Evolutionary conservation across 2,329 filamentous ascomycete genomes (phyloP), one percentile per base, ranked within the genome.

Genomic region (Fusarium burgessii): DNA sequence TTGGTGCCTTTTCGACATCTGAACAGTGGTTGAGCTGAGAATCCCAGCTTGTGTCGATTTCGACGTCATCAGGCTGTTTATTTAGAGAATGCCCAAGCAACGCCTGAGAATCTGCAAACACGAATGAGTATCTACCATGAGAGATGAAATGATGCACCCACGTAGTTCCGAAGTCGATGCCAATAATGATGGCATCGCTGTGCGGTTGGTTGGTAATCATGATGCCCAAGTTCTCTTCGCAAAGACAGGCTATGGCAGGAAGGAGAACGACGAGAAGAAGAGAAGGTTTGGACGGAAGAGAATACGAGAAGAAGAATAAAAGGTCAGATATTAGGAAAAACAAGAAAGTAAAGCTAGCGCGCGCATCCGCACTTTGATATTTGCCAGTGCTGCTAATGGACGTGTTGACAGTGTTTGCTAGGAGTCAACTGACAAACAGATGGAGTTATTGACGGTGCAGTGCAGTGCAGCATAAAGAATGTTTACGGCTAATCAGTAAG

Each of bases 141-240:
- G 10, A 7, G 6, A 5, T 17, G 20, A 15, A n/a, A 12, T 29
- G 3, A 36, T 10, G 2, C 2, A 71, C 78, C 60, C 62, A 84
- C 74, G 84, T 86, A 0, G 85, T 86, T 1, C 84, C 84, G 45
- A 86, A 85, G 35, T 86, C 84, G 10, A 86, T 80, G 0, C 83
- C 81, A 17, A 85, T 71, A 14, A 83, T 66, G 5, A 84, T 73
- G 8, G n/a, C 25, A 57, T 77, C 65, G 4, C 64, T 40, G 8
- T 13, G 45, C 4, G 45, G 52, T 17, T 49, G 3, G 18, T 40
- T 35, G 1, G 52, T 13, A 11, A 51, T 1, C 63, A 73, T 73
- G 6, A 10, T 70, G n/a, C 10, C n/a, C 2, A 12, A 18, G 20
- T 7, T 25, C 7, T 32, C 23, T 18, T 17, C 6, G 32, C 14